Conservation (phyloP, 2,329 filamentous ascomycete genomes). For the Cladosporium phlei region DNA sequence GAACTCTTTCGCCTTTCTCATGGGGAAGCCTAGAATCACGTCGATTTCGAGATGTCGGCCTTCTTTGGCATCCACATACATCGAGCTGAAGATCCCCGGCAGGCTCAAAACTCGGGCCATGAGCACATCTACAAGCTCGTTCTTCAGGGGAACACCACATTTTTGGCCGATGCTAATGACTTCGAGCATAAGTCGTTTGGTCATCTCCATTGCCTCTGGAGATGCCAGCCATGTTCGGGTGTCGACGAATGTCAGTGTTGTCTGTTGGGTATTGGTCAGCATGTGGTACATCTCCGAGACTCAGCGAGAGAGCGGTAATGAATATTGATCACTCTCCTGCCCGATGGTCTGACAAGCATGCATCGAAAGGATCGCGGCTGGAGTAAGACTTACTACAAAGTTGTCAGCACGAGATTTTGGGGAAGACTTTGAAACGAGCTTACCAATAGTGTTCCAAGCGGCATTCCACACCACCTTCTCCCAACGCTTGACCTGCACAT, state of each 20-base stretch:
- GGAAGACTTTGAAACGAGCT: neutral
- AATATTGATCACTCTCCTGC: neutral
- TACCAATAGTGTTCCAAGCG: constrained; percentile 53
- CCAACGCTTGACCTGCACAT: constrained; percentile 57
- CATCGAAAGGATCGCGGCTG: neutral
- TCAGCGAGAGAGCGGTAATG: too few relatives aligned
- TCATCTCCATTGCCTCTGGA: constrained; percentile 35
- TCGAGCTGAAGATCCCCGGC: constrained; percentile 41
- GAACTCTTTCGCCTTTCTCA: constrained; percentile 37
- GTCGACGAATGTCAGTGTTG: constrained; percentile 40
- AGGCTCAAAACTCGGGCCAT: constrained; percentile 38
- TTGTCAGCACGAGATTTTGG: neutral
- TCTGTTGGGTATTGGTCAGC: constrained; percentile 18
- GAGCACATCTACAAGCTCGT: constrained; percentile 36
- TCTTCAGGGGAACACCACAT: constrained; percentile 36
- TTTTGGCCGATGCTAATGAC: constrained; percentile 38
- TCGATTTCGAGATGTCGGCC: constrained; percentile 44
- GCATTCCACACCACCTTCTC: constrained; percentile 58
- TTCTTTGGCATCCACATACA: constrained; percentile 42
- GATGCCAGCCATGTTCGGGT: constrained; percentile 43
- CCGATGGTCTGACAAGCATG: neutral
- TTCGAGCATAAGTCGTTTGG: constrained; percentile 40
- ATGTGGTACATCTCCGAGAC: too few relatives aligned
- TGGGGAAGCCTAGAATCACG: constrained; percentile 42
- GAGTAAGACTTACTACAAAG: neutral